Evolutionary conservation across 805 yeast species (phyloP).

Genomic region (Nakazawaea ernobii): DNA sequence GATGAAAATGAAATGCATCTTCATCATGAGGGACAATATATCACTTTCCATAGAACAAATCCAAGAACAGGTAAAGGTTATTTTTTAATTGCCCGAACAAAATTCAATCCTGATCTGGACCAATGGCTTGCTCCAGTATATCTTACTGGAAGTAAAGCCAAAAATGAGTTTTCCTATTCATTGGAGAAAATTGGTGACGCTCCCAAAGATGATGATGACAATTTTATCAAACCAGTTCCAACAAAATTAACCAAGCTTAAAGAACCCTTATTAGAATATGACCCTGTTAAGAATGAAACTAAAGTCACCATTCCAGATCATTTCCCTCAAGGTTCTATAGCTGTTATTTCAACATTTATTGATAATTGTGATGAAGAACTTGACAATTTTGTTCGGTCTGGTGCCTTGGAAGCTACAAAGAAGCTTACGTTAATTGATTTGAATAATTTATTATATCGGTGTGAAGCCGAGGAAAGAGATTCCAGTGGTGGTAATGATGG

Average conservation of each 20-base stretch:
- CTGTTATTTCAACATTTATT: slow-evolving; percentile 69
- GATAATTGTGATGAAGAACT: slow-evolving; percentile 59
- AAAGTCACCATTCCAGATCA: slow-evolving; percentile 50
- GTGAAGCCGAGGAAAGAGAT: slow-evolving; percentile 87
- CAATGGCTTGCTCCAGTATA: slow-evolving; percentile 55
- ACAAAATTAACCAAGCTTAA: slow-evolving; percentile 50
- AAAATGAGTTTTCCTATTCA: slow-evolving; percentile 52
- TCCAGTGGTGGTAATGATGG: slow-evolving; percentile 68
- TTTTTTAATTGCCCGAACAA: slow-evolving; percentile 82
- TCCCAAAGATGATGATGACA: slow-evolving; percentile 27
- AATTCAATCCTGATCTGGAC: slow-evolving; percentile 46
- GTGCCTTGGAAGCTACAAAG: slow-evolving; percentile 69
- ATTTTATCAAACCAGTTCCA: slow-evolving; percentile 56
- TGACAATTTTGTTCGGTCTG: slow-evolving; percentile 63
- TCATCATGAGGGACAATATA: slow-evolving; percentile 89
- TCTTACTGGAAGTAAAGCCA: slow-evolving; percentile 55
- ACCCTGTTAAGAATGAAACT: slow-evolving; percentile 38
- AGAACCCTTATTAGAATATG: slow-evolving; percentile 40
- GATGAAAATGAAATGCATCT: slow-evolving; percentile 81
- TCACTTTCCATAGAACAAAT: slow-evolving; percentile 83
- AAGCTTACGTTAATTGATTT: slow-evolving; percentile 61
- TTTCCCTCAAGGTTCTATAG: slow-evolving; percentile 89
- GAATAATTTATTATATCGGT: slow-evolving; percentile 67
- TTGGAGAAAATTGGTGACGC: slow-evolving; percentile 52
- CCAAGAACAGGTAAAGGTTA: slow-evolving; percentile 84